Base-by-base conservation (phyloP, 1,139 yeast species). In the Lodderomyces parapsilosis region DNA sequence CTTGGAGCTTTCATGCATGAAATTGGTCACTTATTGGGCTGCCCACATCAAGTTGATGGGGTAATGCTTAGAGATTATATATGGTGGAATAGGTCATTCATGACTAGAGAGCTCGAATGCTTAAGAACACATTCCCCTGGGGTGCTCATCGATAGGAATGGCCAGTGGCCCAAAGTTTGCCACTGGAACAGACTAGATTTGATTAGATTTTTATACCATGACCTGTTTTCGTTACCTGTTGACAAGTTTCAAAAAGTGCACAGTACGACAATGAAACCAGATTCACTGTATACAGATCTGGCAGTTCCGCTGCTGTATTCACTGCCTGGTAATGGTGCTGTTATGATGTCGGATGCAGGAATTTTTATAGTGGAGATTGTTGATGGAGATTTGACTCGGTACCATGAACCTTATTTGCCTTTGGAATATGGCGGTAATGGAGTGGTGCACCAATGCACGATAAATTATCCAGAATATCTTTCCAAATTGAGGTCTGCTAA, bases 1-100 rank as follows among this genome's bases (percentile, higher is more conserved):
- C 62, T 88, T 59, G 98, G 99, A 35, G 98, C 98, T 0, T 90
- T 89, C 55, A 76, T 91, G 86, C 99, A 93, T 60, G 98, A 93
- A 60, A 84, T 90, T 43, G 98, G 99, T 2, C 98, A 93, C 60
- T 68, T 80, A 23, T 68, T 91, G 34, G 96, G 97, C 0, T 86
- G 94, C 52, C 97, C 98, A 1, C 98, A 93, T 62, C 95, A 90
- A 63, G 86, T 82, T 3, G 71, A 75, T 53, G 98, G 98, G 14
- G 86, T 91, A 19, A 93, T 93, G 98, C 64, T 89, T 37, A 74
- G 97, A 48, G 96, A 87, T 50, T 93, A 91, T 57, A 71, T 83
- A 11, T 78, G 84, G 53, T 78, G 89, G 73, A 87, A 91, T 60
- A 74, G 98, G 46, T 79, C 90, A 6, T 91, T 90, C 57, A 74